Base-by-base conservation (phyloP, 352 stramenopile genomes). In the Phytophthora crassamura region DNA sequence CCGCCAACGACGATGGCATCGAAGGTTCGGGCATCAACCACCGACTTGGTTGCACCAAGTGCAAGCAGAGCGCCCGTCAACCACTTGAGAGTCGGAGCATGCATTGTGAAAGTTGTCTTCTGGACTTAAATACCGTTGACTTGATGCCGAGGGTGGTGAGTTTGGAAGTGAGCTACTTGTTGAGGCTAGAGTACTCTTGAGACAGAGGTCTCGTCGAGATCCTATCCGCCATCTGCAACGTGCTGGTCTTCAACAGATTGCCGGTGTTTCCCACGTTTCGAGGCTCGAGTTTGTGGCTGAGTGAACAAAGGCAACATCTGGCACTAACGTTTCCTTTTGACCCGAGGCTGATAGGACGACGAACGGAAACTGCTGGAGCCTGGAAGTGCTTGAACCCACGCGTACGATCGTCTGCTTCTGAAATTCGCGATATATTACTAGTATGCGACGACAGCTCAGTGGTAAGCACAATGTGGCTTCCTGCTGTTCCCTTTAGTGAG, bases 1-100 rank as follows among this genome's bases (percentile, higher is more conserved):
- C 69, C 82, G 45, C 82, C 79, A 5, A 90, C 69, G 28, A 89
- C 64, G 36, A 89, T 46, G 6, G 83, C 73, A 42, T 90, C 79
- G 40, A 78, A 90, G 0, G 47, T 42, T 51, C 78, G 67, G 22
- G 51, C 57, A 25, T 43, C n/a, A 10, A 9, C 40, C 22, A 35
- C 41, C 4, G n/a, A 33, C 34, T 38, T 60, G 35, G 10, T 20
- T 32, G 32, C 35, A 14, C 20, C 25, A 12, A 68, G 15, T 5
- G 43, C 48, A 12, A 74, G 16, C 6, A 20, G 36, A 16, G 40
- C 16, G 39, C 20, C 50, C 7, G 32, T 25, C 45, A 16, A 51
- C 1, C 56, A 36, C 14, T 20, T 30, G 1, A 59, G 39, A 25
- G 20, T 43, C 14, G 55, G n/a, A 1, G 36, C 34, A 7, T 20